Evolutionary conservation across 768 basidiomycete genomes (phyloP).

Genomic region (Cystobasidium onofrii): DNA sequence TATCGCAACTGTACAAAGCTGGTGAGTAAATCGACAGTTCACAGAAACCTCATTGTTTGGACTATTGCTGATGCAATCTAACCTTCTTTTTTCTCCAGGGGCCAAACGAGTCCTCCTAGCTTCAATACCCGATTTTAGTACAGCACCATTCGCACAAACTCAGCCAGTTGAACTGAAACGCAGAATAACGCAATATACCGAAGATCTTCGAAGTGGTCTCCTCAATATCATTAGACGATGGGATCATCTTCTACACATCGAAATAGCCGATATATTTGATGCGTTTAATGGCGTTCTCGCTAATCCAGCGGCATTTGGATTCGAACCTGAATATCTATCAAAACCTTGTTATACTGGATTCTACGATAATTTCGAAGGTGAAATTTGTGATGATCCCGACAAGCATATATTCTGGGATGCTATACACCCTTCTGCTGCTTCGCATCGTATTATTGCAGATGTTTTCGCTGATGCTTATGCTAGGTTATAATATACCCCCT

Average conservation of each 20-base stretch:
- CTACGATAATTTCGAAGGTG: not conserved
- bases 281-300: not conserved
- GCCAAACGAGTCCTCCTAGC: constrained; percentile 2
- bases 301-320: constrained; percentile 9
- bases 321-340: not conserved
- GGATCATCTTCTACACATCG: not conserved
- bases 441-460: constrained; percentile 5
- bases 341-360: not conserved
- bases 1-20: not conserved
- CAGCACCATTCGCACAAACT: not conserved
- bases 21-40: not conserved
- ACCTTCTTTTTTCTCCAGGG: not conserved
- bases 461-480: not conserved
- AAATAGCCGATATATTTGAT: constrained; percentile 9
- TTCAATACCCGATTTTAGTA: not conserved
- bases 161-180: not conserved
- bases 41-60: not conserved
- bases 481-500: not conserved
- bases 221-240: not conserved
- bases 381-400: constrained; percentile 9
- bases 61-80: not conserved
- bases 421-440: not conserved
- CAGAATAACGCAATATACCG: not conserved
- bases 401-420: constrained; percentile 24
- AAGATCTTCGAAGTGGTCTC: not conserved